A percentile compares a stretch with the other conserved stretches of the same genome.
phyloP scores from a whole-genome alignment of 441 rosid species.

The Cnidoscolus chayamansa region DNA sequence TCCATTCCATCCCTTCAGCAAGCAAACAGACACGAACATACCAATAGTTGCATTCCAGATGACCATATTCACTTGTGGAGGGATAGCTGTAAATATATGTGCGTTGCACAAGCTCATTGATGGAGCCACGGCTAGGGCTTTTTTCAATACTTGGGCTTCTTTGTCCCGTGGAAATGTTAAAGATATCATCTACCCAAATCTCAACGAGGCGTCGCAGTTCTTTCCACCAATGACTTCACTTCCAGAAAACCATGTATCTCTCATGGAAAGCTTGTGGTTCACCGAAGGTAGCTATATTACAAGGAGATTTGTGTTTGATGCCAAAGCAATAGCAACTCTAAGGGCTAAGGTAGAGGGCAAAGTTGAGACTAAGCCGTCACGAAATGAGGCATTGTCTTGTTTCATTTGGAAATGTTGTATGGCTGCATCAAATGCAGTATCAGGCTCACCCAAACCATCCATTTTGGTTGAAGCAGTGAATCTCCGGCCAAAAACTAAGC shows the following conservation, averaged over 20 bases:
- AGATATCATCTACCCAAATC: neutral
- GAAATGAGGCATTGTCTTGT: slow-evolving; percentile 21
- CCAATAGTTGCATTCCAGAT: slow-evolving; percentile 13
- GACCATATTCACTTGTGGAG: slow-evolving; percentile 23
- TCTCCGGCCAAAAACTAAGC: slow-evolving; percentile 14
- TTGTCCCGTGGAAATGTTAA: slow-evolving; percentile 3
- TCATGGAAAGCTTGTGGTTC: slow-evolving; percentile 26
- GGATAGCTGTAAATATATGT: slow-evolving; percentile 9
- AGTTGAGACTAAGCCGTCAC: neutral
- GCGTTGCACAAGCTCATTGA: slow-evolving; percentile 25
- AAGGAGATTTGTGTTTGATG: slow-evolving; percentile 26
- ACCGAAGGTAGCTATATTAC: slow-evolving; percentile 14
- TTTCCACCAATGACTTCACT: slow-evolving; percentile 21
- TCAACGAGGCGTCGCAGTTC: neutral
- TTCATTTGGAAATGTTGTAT: slow-evolving; percentile 26
- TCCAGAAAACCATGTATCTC: slow-evolving; percentile 2
- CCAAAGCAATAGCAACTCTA: slow-evolving; percentile 7
- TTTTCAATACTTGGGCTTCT: slow-evolving; percentile 10
- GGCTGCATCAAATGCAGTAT: slow-evolving; percentile 12
- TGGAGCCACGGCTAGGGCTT: neutral
- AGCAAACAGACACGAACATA: neutral
- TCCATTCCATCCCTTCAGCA: slow-evolving; percentile 18
- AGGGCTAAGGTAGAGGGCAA: neutral
- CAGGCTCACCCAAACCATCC: slow-evolving; percentile 16
- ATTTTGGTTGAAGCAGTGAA: slow-evolving; percentile 15